phyloP scores from a whole-genome alignment of 352 stramenopile species.

The Phytophthora ohioensis region DNA sequence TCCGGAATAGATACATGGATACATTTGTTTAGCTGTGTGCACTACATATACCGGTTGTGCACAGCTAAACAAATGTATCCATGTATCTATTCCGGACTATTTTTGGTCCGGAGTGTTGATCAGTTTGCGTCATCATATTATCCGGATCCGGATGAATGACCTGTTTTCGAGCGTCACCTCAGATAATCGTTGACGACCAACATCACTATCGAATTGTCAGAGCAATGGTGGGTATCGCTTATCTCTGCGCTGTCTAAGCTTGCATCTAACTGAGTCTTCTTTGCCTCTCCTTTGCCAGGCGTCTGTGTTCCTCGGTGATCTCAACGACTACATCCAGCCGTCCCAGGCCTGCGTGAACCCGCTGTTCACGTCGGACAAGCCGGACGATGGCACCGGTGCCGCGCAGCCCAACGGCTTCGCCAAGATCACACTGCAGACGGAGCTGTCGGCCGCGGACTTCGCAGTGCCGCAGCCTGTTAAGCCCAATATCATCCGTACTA shows the following conservation, averaged over 20 bases:
- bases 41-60: too few relatives aligned
- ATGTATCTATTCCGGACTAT: too few relatives aligned
- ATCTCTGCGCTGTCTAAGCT: not conserved
- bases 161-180: not conserved
- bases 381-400: not conserved
- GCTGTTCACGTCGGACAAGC: slow-evolving; percentile 78
- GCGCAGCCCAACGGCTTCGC: slow-evolving; percentile 46
- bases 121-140: slow-evolving; percentile 2
- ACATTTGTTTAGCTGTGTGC: too few relatives aligned
- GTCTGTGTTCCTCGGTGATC: slow-evolving; percentile 94
- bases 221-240: slow-evolving; percentile 31
- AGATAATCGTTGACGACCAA: not conserved
- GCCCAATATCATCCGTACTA: slow-evolving; percentile 85
- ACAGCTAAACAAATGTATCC: too few relatives aligned
- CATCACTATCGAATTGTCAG: slow-evolving; percentile 17
- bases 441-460: slow-evolving; percentile 73
- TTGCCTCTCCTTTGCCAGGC: slow-evolving; percentile 41
- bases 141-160: slow-evolving; percentile 6
- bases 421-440: slow-evolving; percentile 83
- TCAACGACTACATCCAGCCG: slow-evolving; percentile 95
- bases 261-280: not conserved
- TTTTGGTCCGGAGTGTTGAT: too few relatives aligned
- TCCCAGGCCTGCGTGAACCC: slow-evolving; percentile 95
- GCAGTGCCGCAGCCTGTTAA: slow-evolving; percentile 49
- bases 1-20: too few relatives aligned